A percentile compares a stretch with the other conserved stretches of the same genome.
Conservation (phyloP, 148 eudicot species). For the Silene uniflora region DNA sequence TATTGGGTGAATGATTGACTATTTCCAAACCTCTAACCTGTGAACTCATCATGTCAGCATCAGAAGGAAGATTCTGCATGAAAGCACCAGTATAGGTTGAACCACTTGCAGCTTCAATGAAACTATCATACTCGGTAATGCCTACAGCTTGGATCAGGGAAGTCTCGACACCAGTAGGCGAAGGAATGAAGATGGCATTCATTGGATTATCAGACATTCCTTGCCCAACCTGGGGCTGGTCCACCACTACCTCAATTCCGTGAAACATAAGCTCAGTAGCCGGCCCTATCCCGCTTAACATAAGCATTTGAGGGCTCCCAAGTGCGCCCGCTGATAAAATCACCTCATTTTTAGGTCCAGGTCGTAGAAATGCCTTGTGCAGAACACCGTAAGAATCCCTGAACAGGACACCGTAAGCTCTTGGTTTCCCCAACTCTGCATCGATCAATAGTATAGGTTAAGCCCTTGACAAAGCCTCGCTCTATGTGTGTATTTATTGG, state of each 20-base stretch:
- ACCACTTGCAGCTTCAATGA: conserved; percentile 66
- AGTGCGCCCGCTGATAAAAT: conserved; percentile 72
- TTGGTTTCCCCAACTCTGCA: conserved; percentile 39
- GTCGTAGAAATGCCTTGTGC: conserved; percentile 51
- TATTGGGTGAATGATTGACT: no score
- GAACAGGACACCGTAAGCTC: conserved; percentile 58
- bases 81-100: conserved; percentile 25
- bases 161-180: conserved; percentile 46
- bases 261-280: conserved; percentile 42
- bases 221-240: conserved; percentile 77
- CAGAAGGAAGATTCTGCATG: conserved; percentile 29
- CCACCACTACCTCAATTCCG: conserved; percentile 48
- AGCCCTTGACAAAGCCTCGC: no score
- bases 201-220: conserved; percentile 85
- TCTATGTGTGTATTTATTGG: no score
- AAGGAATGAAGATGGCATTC: conserved; percentile 62
- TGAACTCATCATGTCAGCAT: conserved; percentile 27
- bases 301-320: conserved; percentile 82
- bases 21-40: conserved; percentile 34
- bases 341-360: conserved; percentile 47
- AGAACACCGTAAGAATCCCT: conserved; percentile 42
- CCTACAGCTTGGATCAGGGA: conserved; percentile 78
- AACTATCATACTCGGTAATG: conserved; percentile 52
- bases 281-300: conserved; percentile 88
- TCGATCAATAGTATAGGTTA: conserved; percentile 1